A percentile compares a stretch with the other conserved stretches of the same genome.
These are phyloP conservation scores for Tolypocladium tundrense DNA, from an alignment of 2,329 filamentous ascomycete species.

Conservation along the genomic window DNA sequence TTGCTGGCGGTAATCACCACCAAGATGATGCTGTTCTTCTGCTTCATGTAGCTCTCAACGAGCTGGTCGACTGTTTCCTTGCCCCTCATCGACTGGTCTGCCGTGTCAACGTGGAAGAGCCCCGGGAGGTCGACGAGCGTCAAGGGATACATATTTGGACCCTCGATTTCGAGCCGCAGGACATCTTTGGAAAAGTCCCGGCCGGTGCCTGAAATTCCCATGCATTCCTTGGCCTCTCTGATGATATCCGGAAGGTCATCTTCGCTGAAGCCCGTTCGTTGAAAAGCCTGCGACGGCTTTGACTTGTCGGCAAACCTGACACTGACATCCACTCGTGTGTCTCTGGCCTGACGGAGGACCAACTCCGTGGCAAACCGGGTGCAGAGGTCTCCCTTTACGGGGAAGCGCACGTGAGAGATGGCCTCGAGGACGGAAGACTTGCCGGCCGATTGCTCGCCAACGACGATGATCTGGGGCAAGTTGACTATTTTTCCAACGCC, in stretches of 20 bases:
- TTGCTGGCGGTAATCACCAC: conserved; percentile 39
- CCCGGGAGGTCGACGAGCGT: conserved; percentile 48
- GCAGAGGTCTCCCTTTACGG: conserved; percentile 42
- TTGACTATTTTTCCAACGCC: conserved; percentile 37
- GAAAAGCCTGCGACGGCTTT: conserved; percentile 12
- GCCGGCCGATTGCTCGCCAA: conserved; percentile 49
- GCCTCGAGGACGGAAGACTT: conserved; percentile 58
- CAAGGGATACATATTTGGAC: conserved; percentile 32
- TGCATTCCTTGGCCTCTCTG: conserved; percentile 35
- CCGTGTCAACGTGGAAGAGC: conserved; percentile 22
- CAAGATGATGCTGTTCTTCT: conserved; percentile 48
- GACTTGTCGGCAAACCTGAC: conserved; percentile 25
- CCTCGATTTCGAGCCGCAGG: conserved; percentile 33
- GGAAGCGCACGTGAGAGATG: conserved; percentile 50
- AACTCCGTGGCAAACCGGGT: conserved; percentile 54
- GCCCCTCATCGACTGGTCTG: conserved; percentile 19
- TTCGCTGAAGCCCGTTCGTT: conserved; percentile 23
- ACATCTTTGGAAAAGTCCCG: conserved; percentile 33
- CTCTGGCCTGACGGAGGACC: conserved; percentile 32
- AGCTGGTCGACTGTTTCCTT: conserved; percentile 23
- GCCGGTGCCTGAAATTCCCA: conserved; percentile 29
- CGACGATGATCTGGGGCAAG: conserved; percentile 46
- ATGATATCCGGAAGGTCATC: conserved; percentile 38
- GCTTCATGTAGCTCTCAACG: conserved; percentile 43
- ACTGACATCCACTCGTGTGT: conserved; percentile 28